Percentiles rank a stretch among this genome's conserved stretches.
Evolutionary conservation across 805 yeast genomes (phyloP).

Genomic region (Spathaspora girioi): DNA sequence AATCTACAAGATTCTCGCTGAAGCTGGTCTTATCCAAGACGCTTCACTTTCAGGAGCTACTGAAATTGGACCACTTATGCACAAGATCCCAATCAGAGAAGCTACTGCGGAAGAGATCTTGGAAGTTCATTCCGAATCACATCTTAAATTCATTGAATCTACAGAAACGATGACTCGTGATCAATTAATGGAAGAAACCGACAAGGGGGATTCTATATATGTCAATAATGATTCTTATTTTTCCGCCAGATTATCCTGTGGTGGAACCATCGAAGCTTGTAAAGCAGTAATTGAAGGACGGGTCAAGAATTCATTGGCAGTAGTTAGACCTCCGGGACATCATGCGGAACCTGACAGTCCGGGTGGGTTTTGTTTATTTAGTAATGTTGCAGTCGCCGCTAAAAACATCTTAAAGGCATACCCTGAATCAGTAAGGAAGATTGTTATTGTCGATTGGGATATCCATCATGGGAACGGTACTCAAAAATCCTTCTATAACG

Average conservation of each 20-base stretch:
- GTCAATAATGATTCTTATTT: slow-evolving; percentile 85
- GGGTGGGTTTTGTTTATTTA: slow-evolving; percentile 94
- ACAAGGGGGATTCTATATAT: slow-evolving; percentile 90
- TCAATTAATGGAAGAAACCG: slow-evolving; percentile 75
- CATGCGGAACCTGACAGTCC: slow-evolving; percentile 98
- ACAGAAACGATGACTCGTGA: slow-evolving; percentile 78
- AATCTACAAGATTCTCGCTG: slow-evolving; percentile 89
- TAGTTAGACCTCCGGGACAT: slow-evolving; percentile 98
- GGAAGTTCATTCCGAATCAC: slow-evolving; percentile 80
- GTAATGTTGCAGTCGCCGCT: slow-evolving; percentile 97
- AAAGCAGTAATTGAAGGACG: slow-evolving; percentile 89
- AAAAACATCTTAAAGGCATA: slow-evolving; percentile 74
- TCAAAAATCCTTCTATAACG: slow-evolving; percentile 84
- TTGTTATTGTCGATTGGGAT: slow-evolving; percentile 94
- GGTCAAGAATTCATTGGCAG: slow-evolving; percentile 89
- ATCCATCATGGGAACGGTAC: slow-evolving; percentile 99
- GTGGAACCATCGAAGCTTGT: slow-evolving; percentile 96
- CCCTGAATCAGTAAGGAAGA: slow-evolving; percentile 83
- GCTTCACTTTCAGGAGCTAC: slow-evolving; percentile 68
- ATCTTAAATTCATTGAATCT: slow-evolving; percentile 68
- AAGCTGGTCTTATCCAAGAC: slow-evolving; percentile 85
- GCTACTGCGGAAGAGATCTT: slow-evolving; percentile 84
- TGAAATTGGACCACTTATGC: slow-evolving; percentile 82
- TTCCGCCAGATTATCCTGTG: slow-evolving; percentile 90
- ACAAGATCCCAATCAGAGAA: slow-evolving; percentile 84